Evolutionary conservation across 2,329 filamentous ascomycete species (phyloP).

Genomic region (Dothistroma pini): DNA sequence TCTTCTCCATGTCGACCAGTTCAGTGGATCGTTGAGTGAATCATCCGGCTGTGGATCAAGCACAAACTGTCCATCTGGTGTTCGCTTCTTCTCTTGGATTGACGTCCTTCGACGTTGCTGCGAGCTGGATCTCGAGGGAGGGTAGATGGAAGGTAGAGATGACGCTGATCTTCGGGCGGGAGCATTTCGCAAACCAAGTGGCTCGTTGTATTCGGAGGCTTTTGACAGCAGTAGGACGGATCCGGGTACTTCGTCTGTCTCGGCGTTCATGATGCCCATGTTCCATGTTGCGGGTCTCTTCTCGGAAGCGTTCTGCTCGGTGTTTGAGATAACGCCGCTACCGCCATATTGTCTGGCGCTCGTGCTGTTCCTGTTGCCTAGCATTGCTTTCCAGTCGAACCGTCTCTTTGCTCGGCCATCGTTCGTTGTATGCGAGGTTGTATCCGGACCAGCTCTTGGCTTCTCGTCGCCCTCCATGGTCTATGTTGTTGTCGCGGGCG

Average conservation of each 20-base stretch:
- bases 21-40: constrained; percentile 83
- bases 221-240: constrained; percentile 59
- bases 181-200: constrained; percentile 59
- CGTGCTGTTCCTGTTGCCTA: constrained; percentile 11
- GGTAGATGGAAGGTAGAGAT: constrained; percentile 47
- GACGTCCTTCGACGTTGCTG: constrained; percentile 14
- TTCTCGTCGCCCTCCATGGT: not conserved
- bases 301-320: constrained; percentile 9
- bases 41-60: constrained; percentile 91
- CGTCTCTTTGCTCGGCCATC: constrained; percentile 21
- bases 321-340: constrained; percentile 17
- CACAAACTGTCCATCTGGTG: constrained; percentile 76
- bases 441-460: not conserved
- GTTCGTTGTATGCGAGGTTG: not conserved
- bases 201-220: constrained; percentile 57
- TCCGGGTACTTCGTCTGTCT: constrained; percentile 80
- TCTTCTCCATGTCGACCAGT: constrained; percentile 80
- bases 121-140: constrained; percentile 21
- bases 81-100: constrained; percentile 62
- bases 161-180: constrained; percentile 57
- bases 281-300: constrained; percentile 45
- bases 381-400: constrained; percentile 25
- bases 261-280: constrained; percentile 79
- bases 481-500: not conserved
- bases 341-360: constrained; percentile 12